Evolutionary conservation across 129 eudicot genomes (phyloP).

Genomic region (Flaveria linearis): DNA sequence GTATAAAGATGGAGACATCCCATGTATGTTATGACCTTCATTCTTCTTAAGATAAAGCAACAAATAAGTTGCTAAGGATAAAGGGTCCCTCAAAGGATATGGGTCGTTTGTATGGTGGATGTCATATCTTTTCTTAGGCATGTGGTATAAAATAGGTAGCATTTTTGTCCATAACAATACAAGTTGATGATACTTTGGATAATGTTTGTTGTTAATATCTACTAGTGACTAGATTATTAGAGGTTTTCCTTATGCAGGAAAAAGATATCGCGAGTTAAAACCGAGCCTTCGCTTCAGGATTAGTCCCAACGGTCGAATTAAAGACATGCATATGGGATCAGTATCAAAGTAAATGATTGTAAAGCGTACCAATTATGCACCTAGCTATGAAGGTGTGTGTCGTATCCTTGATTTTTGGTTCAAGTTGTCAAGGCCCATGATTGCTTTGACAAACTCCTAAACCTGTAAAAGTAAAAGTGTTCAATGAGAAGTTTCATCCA

Average conservation of each 20-base stretch:
- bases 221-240: background rate
- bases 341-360: too few relatives aligned
- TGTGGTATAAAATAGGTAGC: constrained; percentile 12
- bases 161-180: constrained; percentile 11
- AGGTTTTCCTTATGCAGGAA: background rate
- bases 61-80: constrained; percentile 11
- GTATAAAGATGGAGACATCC: constrained; percentile 28
- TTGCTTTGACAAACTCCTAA: too few relatives aligned
- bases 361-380: too few relatives aligned
- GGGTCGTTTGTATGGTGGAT: constrained; percentile 19
- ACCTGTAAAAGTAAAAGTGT: too few relatives aligned
- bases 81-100: constrained; percentile 16
- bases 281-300: background rate
- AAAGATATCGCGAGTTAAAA: background rate
- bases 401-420: too few relatives aligned
- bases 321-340: background rate
- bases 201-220: background rate
- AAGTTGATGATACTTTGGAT: constrained; percentile 4
- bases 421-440: too few relatives aligned
- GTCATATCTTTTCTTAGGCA: constrained; percentile 16
- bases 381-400: too few relatives aligned
- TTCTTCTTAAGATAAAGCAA: constrained; percentile 4
- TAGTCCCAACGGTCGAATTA: background rate
- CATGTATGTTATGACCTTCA: constrained; percentile 29
- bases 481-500: too few relatives aligned